These are phyloP conservation scores for Aristolochia californica DNA, from an alignment of 164 flowering plant genomes.

Conservation along the genomic window DNA sequence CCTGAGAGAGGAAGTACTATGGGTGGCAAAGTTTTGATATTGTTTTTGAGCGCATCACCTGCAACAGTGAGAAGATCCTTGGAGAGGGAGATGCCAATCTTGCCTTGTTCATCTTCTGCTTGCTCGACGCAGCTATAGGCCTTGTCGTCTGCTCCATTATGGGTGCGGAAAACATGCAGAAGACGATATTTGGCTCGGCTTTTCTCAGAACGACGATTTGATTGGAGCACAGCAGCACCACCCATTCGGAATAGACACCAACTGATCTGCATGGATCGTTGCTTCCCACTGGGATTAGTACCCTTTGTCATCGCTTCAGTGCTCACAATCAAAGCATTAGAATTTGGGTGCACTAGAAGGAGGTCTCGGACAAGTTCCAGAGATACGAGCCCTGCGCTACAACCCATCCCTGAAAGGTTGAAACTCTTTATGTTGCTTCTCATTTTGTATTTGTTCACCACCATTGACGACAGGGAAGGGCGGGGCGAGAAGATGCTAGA, in stretches of 20 bases:
- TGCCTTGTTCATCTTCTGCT: conserved; percentile 9
- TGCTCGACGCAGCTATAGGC: conserved; percentile 13
- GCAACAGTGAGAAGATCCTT: conserved; percentile 36
- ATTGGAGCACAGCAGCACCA: conserved; percentile 8
- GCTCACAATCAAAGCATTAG: conserved; percentile 10
- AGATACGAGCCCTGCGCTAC: conserved; percentile 16
- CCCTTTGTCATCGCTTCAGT: conserved; percentile 26
- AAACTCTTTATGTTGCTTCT: conserved; percentile 14
- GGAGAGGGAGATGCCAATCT: conserved; percentile 19
- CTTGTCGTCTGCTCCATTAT: conserved; percentile 12
- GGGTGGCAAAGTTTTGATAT: conserved; percentile 32
- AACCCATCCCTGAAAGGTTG: conserved; percentile 21
- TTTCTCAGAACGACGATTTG: conserved; percentile 7
- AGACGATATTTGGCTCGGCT: conserved; percentile 13
- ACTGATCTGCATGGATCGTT: conserved; percentile 12
- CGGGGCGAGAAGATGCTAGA: conserved; percentile 13
- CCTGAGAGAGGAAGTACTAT: conserved; percentile 31
- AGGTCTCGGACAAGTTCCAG: conserved; percentile 13
- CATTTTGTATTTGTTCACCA: conserved; percentile 17
- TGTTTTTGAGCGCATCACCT: conserved; percentile 32
- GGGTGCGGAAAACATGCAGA: conserved; percentile 13
- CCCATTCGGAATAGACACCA: conserved; percentile 15
- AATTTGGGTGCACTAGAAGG: conserved; percentile 11
- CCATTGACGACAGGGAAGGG: conserved; percentile 17
- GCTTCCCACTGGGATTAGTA: conserved; percentile 13